Base-by-base conservation (phyloP, 305 asterid species). In the Nicotiana rustica region DNA sequence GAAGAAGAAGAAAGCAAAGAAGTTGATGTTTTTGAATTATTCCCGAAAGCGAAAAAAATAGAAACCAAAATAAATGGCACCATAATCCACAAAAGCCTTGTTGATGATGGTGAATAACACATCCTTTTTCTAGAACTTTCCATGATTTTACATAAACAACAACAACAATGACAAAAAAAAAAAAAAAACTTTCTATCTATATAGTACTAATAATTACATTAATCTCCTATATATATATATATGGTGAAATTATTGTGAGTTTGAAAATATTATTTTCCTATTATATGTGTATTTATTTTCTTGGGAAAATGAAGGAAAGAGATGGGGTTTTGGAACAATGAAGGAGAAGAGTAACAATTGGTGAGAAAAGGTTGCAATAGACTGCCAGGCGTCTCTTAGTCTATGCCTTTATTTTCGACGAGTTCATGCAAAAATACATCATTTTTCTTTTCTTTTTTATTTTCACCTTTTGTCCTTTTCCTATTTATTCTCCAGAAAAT, bases 391-490 rank as follows among this genome's bases (percentile, higher is more conserved):
- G 95, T 90, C 95, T 60, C 5, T 77, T 83, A 55, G 15, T 77
- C 9, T 80, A 57, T 60, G 69, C 91, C 95, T 91, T 85, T 82
- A 68, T 86, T 84, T 86, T 85, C 89, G 89, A 85, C 87, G 82
- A 85, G 61, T 84, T 65, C 98, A 94, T 94, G 97, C 98, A 94
- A 84, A 84, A 85, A 71, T 33, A 86, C 75, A 49, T 10, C 82
- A 47, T 60, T 80, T 86, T 41, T 61, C 7, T 3, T 4, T 29
- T 86, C 35, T 83, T 87, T 47, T 67, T 61, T 12, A 1, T 82
- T 59, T 83, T 49, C 67, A 44, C 41, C 5, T 47, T 9, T 57
- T 52, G 29, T 35, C 62, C 18, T 36, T 18, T 82, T 66, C 52
- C 6, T 67, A 29, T 64, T 67, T 56, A 47, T 36, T 19, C 44